These are phyloP conservation scores for Xylaria telfairii DNA, from an alignment of 495 filamentous ascomycete genomes.

Conservation along the genomic window DNA sequence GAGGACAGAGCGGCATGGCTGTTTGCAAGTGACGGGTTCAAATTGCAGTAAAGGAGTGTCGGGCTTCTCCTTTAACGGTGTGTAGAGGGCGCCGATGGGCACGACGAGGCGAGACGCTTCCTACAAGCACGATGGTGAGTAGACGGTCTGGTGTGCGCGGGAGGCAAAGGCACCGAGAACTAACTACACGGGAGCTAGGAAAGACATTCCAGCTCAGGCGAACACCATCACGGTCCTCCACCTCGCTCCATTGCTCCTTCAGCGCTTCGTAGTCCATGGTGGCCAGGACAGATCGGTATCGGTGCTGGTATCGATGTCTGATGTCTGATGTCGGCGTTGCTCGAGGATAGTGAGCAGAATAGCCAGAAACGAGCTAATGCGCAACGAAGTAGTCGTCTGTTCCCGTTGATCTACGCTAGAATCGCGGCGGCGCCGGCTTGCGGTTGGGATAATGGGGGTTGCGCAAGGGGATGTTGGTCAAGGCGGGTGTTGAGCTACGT, in stretches of 20 bases:
- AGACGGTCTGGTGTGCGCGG: constrained; percentile 23
- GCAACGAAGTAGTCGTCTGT: neutral
- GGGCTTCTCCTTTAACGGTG: constrained; percentile 92
- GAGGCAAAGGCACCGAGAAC: constrained; percentile 39
- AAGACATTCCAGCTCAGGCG: constrained; percentile 99
- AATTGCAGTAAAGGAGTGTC: constrained; percentile 91
- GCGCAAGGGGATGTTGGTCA: neutral
- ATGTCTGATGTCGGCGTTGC: neutral
- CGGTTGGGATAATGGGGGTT: neutral
- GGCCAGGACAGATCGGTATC: neutral
- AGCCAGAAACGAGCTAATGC: neutral
- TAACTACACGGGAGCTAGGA: constrained; percentile 95
- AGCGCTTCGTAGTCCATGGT: constrained; percentile 65
- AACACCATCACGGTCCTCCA: constrained; percentile 96
- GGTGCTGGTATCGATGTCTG: neutral
- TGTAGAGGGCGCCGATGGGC: constrained; percentile 95
- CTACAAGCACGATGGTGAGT: constrained; percentile 50
- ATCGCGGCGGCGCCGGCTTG: neutral
- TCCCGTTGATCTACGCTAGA: neutral
- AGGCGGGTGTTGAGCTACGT: constrained; percentile 5
- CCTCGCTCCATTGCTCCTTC: constrained; percentile 97
- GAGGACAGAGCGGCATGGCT: constrained; percentile 92
- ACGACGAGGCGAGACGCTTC: constrained; percentile 98
- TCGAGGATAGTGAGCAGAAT: constrained; percentile 1
- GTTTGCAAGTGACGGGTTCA: constrained; percentile 97